Conservation (phyloP, 176 grass and related monocot genomes). For the Juncus inflexus region DNA sequence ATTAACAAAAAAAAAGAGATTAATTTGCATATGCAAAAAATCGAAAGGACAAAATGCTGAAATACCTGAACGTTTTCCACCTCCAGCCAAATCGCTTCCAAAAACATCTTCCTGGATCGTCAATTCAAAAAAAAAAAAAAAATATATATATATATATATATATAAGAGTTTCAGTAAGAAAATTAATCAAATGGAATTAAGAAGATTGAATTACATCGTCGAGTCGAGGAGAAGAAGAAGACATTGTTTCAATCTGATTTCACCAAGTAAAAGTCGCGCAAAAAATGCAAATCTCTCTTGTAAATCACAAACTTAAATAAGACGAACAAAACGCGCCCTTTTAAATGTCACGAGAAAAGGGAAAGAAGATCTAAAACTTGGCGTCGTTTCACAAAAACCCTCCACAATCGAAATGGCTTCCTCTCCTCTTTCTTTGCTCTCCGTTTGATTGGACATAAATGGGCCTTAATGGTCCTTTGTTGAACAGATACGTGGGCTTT, state of each 20-base stretch:
- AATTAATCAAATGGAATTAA: not conserved
- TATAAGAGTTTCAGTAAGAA: not conserved
- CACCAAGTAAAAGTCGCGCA: not conserved
- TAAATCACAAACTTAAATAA: not conserved
- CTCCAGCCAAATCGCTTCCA: constrained; percentile 22
- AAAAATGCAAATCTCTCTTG: not conserved
- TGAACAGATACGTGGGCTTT: too few species aligned
- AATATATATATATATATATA: not conserved
- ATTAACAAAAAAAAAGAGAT: too few species aligned
- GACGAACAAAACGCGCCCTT: not conserved
- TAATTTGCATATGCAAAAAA: not conserved
- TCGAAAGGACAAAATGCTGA: not conserved
- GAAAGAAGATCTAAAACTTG: not conserved
- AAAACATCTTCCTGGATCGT: constrained; percentile 22
- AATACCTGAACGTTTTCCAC: constrained; percentile 5
- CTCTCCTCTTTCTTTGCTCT: too few species aligned
- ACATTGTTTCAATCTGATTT: constrained; percentile 12
- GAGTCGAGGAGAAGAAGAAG: constrained; percentile 25
- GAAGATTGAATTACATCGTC: constrained; percentile 16
- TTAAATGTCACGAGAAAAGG: not conserved
- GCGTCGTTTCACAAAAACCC: too few species aligned
- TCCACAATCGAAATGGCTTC: too few species aligned
- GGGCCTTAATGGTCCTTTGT: too few species aligned
- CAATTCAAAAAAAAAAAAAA: not conserved
- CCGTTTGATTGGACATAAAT: too few species aligned